These are phyloP conservation scores for Aquilaria yunnanensis DNA, from an alignment of 345 rosid species.

Conservation along the genomic window DNA sequence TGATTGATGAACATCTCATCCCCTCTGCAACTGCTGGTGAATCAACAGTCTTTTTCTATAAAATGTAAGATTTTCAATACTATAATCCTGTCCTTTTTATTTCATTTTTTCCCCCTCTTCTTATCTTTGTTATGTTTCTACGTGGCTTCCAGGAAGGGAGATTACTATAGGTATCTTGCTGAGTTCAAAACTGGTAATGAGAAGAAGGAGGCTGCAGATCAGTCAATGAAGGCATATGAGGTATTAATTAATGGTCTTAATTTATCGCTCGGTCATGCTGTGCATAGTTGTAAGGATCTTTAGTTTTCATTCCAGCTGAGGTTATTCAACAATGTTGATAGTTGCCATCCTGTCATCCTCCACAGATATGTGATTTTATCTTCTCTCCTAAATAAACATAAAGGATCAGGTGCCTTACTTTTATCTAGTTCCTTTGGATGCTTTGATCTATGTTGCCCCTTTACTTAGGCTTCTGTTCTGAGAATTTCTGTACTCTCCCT, in stretches of 20 bases:
- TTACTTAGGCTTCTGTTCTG: too few relatives aligned
- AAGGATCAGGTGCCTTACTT: too few relatives aligned
- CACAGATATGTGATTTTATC: too few relatives aligned
- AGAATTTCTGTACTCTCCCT: too few relatives aligned
- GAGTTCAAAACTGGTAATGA: conserved; percentile 10
- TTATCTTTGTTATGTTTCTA: neutral
- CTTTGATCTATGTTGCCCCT: too few relatives aligned
- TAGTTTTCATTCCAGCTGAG: too few relatives aligned
- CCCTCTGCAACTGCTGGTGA: conserved; percentile 72
- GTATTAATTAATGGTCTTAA: conserved; percentile 3
- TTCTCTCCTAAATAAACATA: too few relatives aligned
- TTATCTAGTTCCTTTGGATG: too few relatives aligned
- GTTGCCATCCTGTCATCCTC: too few relatives aligned
- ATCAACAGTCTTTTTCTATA: conserved; percentile 74
- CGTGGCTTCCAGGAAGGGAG: conserved; percentile 16
- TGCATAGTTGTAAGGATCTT: too few relatives aligned
- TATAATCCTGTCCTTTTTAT: neutral
- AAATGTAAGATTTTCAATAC: conserved; percentile 40
- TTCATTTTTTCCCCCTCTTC: neutral
- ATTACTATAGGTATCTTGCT: conserved; percentile 15
- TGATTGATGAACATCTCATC: conserved; percentile 58
- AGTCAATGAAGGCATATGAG: conserved; percentile 30
- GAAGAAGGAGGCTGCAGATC: conserved; percentile 16
- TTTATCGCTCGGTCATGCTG: too few relatives aligned
- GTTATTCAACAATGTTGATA: too few relatives aligned